Evolutionary conservation across 1,139 yeast genomes (phyloP).

Genomic region (Kodamaea suecica): DNA sequence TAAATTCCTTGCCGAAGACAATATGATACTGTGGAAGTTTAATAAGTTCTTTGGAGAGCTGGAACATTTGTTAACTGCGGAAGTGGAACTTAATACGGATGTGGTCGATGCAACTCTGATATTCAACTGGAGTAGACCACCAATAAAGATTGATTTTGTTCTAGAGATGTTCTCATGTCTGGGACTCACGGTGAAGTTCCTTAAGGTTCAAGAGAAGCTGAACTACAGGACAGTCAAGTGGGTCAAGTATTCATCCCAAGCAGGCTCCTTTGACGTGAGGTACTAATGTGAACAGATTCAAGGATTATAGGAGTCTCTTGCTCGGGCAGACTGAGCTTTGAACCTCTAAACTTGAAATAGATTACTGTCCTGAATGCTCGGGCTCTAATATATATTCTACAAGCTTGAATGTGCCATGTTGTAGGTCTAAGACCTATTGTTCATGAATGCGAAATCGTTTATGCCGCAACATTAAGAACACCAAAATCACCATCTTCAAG

Average conservation of each 20-base stretch:
- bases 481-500: no score
- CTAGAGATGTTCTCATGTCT: slow-evolving; percentile 78
- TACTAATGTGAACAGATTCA: slow-evolving; percentile 36
- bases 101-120: slow-evolving; percentile 16
- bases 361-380: no score
- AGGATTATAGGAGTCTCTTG: no score
- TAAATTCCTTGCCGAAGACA: slow-evolving; percentile 65
- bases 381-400: no score
- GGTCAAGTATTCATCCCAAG: slow-evolving; percentile 74
- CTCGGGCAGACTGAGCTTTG: no score
- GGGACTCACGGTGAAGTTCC: slow-evolving; percentile 70
- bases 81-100: slow-evolving; percentile 38
- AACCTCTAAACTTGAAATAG: no score
- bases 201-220: slow-evolving; percentile 64
- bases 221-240: slow-evolving; percentile 78
- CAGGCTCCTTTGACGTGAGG: slow-evolving; percentile 80
- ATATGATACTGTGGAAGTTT: slow-evolving; percentile 66
- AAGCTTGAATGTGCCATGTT: no score
- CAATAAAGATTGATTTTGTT: slow-evolving; percentile 67
- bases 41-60: slow-evolving; percentile 65
- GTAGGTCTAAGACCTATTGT: no score
- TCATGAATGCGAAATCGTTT: no score
- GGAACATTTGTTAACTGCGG: slow-evolving; percentile 55
- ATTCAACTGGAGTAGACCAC: slow-evolving; percentile 66
- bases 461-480: no score